A percentile compares a stretch with the other conserved stretches of the same genome.
phyloP scores from a whole-genome alignment of 257 asterid species.

The Gentiana straminea region DNA sequence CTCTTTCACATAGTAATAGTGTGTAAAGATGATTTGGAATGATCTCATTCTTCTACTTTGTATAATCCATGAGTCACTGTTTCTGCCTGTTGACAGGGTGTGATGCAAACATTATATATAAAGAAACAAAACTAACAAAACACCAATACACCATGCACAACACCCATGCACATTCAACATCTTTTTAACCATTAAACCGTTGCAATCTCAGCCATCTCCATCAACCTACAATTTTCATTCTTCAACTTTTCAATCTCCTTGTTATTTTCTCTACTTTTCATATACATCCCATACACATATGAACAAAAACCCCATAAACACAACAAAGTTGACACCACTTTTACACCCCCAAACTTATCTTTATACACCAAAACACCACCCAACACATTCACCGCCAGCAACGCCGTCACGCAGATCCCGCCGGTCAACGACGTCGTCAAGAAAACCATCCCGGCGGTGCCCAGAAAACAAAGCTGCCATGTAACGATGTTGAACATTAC shows the following conservation, averaged over 20 bases:
- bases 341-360: slow-evolving; percentile 37
- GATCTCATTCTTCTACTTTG: too few relatives aligned
- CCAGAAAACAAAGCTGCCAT: slow-evolving; percentile 67
- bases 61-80: too few relatives aligned
- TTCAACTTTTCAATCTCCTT: not conserved
- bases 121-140: too few relatives aligned
- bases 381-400: slow-evolving; percentile 36
- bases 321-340: slow-evolving; percentile 41
- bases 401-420: slow-evolving; percentile 64
- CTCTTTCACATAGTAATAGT: too few relatives aligned
- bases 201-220: slow-evolving; percentile 16
- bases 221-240: not conserved
- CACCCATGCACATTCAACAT: too few relatives aligned
- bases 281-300: slow-evolving; percentile 43
- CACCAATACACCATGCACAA: too few relatives aligned
- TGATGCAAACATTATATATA: too few relatives aligned
- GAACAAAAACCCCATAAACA: slow-evolving; percentile 63
- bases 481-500: slow-evolving; percentile 21
- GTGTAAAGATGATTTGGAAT: too few relatives aligned
- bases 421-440: slow-evolving; percentile 63
- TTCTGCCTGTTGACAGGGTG: too few relatives aligned
- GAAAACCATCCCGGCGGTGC: slow-evolving; percentile 73
- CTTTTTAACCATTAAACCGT: slow-evolving; percentile 1
- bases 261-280: slow-evolving; percentile 3
- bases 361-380: slow-evolving; percentile 53